Percentiles rank a stretch among this genome's conserved stretches.
Conservation (phyloP, 352 stramenopile species). For the Pythium myriotylum region DNA sequence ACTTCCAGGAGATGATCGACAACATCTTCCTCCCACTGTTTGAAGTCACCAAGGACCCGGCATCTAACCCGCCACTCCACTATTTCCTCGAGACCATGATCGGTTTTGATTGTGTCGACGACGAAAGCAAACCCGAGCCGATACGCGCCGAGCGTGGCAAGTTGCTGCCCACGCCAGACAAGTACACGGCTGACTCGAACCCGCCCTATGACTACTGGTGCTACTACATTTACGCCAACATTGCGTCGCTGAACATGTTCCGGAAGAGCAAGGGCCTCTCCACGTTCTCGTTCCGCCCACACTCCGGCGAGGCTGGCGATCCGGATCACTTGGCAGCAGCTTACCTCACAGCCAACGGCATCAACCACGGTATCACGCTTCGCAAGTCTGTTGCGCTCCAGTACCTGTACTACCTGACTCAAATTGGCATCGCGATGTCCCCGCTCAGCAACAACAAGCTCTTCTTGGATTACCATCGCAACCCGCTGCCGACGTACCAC, state of each 20-base stretch:
- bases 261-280: slow-evolving; percentile 83
- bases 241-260: slow-evolving; percentile 96
- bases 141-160: slow-evolving; percentile 82
- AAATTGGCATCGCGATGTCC: slow-evolving; percentile 95
- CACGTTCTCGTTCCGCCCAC: slow-evolving; percentile 97
- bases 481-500: slow-evolving; percentile 96
- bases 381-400: slow-evolving; percentile 96
- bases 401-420: slow-evolving; percentile 99
- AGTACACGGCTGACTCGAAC: slow-evolving; percentile 91
- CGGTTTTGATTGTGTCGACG: slow-evolving; percentile 99
- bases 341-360: slow-evolving; percentile 91
- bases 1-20: slow-evolving; percentile 98
- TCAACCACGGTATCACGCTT: slow-evolving; percentile 99
- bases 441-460: slow-evolving; percentile 96
- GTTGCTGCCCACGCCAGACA: slow-evolving; percentile 68
- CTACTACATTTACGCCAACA: slow-evolving; percentile 98
- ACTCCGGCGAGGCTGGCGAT: slow-evolving; percentile 98
- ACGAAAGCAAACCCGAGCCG: slow-evolving; percentile 95
- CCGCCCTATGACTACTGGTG: slow-evolving; percentile 95
- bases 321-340: slow-evolving; percentile 94
- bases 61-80: slow-evolving; percentile 90
- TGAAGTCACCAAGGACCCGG: slow-evolving; percentile 96
- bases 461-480: slow-evolving; percentile 95
- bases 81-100: slow-evolving; percentile 95
- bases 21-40: slow-evolving; percentile 99